phyloP scores from a whole-genome alignment of 2,329 filamentous ascomycete genomes.

The Mycogone perniciosa region DNA sequence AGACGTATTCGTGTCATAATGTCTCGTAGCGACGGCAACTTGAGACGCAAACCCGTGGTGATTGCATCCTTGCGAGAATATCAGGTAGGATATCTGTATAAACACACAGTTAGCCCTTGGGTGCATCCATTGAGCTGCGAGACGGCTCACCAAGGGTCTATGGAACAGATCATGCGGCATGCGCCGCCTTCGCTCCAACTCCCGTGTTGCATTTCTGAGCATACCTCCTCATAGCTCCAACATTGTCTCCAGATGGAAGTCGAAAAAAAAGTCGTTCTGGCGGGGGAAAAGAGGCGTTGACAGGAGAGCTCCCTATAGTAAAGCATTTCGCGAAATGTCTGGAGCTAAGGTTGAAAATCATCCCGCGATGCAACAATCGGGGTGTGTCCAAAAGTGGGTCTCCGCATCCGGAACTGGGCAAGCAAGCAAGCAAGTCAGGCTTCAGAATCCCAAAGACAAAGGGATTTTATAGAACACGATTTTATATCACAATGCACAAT shows the following conservation, averaged over 20 bases:
- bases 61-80: background rate
- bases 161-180: constrained; percentile 18
- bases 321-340: background rate
- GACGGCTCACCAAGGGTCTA: constrained; percentile 18
- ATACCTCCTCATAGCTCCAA: constrained; percentile 31
- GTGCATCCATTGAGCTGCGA: background rate
- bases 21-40: background rate
- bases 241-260: constrained; percentile 8
- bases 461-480: too few species aligned
- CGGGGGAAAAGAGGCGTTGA: constrained; percentile 1
- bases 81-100: constrained; percentile 7
- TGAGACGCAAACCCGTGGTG: constrained; percentile 7
- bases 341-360: constrained; percentile 6
- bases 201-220: constrained; percentile 28
- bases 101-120: background rate
- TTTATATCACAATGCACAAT: too few species aligned
- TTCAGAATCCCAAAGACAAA: too few species aligned
- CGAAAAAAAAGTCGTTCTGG: constrained; percentile 2
- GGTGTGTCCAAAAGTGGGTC: constrained; percentile 11
- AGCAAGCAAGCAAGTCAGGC: too few species aligned
- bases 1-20: background rate
- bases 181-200: constrained; percentile 26
- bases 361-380: constrained; percentile 21
- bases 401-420: too few species aligned
- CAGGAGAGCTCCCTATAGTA: background rate